Evolutionary conservation across 2,329 filamentous ascomycete genomes (phyloP), one percentile per base, ranked within the genome.

Genomic region (Claviceps monticola): DNA sequence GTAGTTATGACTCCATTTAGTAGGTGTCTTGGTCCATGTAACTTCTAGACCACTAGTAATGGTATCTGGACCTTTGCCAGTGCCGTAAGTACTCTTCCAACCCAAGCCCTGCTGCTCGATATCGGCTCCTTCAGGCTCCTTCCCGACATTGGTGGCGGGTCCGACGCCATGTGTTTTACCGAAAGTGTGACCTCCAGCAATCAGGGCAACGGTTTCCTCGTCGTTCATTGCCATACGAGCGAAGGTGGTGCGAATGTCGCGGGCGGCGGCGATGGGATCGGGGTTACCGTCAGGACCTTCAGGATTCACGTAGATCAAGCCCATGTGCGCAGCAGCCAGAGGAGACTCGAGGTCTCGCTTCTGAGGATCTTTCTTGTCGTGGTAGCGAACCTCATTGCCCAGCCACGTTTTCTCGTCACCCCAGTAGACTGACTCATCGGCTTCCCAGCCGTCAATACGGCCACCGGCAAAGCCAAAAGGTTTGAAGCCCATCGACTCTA

Each of bases 151-250:
- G 56, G 77, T 75, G 17, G 74, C 69, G 16, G 79, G 71, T 52
- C 70, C 84, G 36, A 86, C 85, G 59, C 86, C 86, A 67, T 90
- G 86, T 0, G 84, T 87, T 78, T 90, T 90, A 61, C 86, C 86
- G 59, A 90, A 87, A 26, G 80, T 75, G 73, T 90, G 86, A 41
- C 86, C 86, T 62, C 86, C 86, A 41, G 82, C 82, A 63, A 90
- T 89, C 46, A 90, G 71, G 14, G 86, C 85, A 51, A 86, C 85
- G 0, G 86, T 90, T 73, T 90, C 86, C 68, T 86, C 81, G 63
- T 89, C 84, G 63, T 86, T 80, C 86, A 90, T 89, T 55, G 81
- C 85, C 85, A 90, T 89, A 65, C 84, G 84, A 56, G 74, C 74
- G 59, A 89, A 90, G 17, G 86, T 87, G 53, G 73, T 75, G 56